Evolutionary conservation across 2,329 filamentous ascomycete species (phyloP).

Genomic region (Stemphylium vesicarium): DNA sequence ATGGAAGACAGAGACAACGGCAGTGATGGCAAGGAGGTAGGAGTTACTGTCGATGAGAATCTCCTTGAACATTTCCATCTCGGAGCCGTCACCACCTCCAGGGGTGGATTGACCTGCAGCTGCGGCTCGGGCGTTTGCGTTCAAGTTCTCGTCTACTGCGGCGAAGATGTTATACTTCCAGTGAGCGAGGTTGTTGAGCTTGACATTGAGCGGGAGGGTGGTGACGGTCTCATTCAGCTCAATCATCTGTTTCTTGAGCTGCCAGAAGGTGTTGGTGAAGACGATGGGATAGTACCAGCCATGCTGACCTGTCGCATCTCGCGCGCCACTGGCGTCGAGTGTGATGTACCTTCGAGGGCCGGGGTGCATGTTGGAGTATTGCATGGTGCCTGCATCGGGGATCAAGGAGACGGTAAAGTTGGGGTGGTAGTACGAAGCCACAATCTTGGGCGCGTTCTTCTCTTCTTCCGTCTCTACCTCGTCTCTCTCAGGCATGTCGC

Average conservation of each 20-base stretch:
- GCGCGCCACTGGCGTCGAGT: conserved; percentile 78
- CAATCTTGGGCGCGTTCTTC: conserved; percentile 67
- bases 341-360: conserved; percentile 78
- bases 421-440: conserved; percentile 90
- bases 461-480: conserved; percentile 59
- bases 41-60: conserved; percentile 93
- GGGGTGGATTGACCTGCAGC: conserved; percentile 73
- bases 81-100: conserved; percentile 84
- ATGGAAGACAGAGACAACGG: conserved; percentile 84
- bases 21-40: conserved; percentile 84
- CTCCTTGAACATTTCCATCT: conserved; percentile 97
- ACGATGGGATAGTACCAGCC: conserved; percentile 93
- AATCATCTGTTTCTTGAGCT: conserved; percentile 88
- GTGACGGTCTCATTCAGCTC: conserved; percentile 89
- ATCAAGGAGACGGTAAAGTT: conserved; percentile 91
- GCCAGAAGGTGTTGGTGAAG: conserved; percentile 97
- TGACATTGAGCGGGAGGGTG: conserved; percentile 80
- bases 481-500: conserved; percentile 54
- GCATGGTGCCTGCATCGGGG: conserved; percentile 75
- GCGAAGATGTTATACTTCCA: conserved; percentile 92
- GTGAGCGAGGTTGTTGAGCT: conserved; percentile 77
- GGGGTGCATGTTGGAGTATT: conserved; percentile 71
- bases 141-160: conserved; percentile 84
- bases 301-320: conserved; percentile 84
- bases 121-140: conserved; percentile 78